Evolutionary conservation across 345 rosid species (phyloP).

Genomic region (Lepidium sativum): DNA sequence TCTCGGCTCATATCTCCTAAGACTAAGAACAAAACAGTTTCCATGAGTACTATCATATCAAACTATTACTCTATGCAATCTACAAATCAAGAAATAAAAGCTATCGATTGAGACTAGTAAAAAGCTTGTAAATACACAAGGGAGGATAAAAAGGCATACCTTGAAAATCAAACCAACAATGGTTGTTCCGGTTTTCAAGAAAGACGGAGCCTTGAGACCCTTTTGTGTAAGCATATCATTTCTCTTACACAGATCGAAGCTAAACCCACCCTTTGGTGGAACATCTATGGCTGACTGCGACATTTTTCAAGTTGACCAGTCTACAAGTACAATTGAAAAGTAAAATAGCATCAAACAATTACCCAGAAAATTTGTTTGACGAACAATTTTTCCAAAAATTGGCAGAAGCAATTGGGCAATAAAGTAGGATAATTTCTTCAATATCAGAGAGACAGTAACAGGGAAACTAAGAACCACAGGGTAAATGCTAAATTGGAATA

Average conservation of each 20-base stretch:
- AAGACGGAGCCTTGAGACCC: constrained; percentile 64
- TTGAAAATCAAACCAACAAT: constrained; percentile 84
- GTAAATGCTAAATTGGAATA: neutral
- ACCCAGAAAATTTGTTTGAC: neutral
- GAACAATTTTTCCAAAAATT: neutral
- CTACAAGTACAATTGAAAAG: neutral
- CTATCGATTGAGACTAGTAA: neutral
- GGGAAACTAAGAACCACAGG: neutral
- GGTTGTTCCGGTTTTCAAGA: constrained; percentile 87
- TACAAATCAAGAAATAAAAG: neutral
- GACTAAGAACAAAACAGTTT: neutral
- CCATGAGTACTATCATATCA: neutral
- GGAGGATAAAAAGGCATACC: constrained; percentile 29
- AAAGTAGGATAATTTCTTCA: neutral
- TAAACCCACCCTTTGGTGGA: constrained; percentile 71
- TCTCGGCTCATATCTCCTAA: neutral
- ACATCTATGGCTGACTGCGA: constrained; percentile 43
- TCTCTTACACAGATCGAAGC: constrained; percentile 85
- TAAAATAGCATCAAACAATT: neutral
- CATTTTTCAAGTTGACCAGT: constrained; percentile 32
- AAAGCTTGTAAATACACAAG: neutral
- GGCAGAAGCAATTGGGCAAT: neutral
- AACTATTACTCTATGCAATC: neutral
- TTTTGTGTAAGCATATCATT: constrained; percentile 67
- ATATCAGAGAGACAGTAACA: neutral